A percentile compares a stretch with the other conserved stretches of the same genome.
phyloP scores from a whole-genome alignment of 805 yeast species.

The Wickerhamomyces ciferrii region DNA sequence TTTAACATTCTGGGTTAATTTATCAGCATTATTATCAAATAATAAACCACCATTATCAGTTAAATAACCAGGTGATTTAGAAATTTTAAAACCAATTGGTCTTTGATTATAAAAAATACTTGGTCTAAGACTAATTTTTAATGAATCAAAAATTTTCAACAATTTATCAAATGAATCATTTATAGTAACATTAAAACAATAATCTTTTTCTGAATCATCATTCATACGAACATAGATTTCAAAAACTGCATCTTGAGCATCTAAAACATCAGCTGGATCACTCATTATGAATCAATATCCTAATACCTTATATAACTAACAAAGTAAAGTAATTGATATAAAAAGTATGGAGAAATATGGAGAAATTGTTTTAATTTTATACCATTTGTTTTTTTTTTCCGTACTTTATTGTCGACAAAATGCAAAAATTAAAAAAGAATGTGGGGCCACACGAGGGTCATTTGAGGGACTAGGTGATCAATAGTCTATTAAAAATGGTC shows the following conservation, averaged over 20 bases:
- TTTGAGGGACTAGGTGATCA: too few relatives aligned
- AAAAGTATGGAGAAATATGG: neutral
- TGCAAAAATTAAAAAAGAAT: too few relatives aligned
- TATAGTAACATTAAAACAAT: slow-evolving; percentile 72
- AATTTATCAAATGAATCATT: slow-evolving; percentile 56
- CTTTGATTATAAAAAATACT: slow-evolving; percentile 58
- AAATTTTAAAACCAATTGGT: slow-evolving; percentile 63
- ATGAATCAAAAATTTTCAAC: slow-evolving; percentile 50
- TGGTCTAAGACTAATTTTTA: slow-evolving; percentile 80
- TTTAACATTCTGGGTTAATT: slow-evolving; percentile 39
- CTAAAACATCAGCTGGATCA: slow-evolving; percentile 14
- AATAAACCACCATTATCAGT: slow-evolving; percentile 80
- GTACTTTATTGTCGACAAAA: too few relatives aligned
- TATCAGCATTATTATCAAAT: slow-evolving; percentile 54
- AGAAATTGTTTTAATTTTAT: too few relatives aligned
- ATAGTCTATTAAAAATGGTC: too few relatives aligned
- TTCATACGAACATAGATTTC: slow-evolving; percentile 65
- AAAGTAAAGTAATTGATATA: neutral
- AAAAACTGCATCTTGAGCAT: slow-evolving; percentile 19
- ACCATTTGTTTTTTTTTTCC: too few relatives aligned
- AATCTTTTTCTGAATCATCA: slow-evolving; percentile 81
- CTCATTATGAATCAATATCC: neutral
- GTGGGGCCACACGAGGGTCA: neutral
- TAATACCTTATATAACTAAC: neutral
- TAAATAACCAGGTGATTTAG: slow-evolving; percentile 70